Base-by-base conservation (phyloP, 2,329 filamentous ascomycete species). In the Beauveria asiatica region DNA sequence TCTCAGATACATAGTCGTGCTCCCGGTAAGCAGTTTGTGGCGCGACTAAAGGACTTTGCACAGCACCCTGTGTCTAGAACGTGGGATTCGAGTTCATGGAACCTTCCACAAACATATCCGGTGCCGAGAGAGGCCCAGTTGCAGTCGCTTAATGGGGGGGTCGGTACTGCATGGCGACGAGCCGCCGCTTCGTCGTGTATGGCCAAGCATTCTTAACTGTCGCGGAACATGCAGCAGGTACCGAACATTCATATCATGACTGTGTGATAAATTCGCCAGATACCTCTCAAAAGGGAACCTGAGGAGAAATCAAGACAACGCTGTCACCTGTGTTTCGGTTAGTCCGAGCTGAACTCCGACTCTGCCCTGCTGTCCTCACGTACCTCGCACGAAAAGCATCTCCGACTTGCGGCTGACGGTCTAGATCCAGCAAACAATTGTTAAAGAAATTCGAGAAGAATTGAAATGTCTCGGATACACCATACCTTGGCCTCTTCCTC, bases 371-470 rank as follows among this genome's bases (percentile, higher is more conserved):
- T n/a, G 11, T 44, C 6, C 9, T 50, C n/a, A 74, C 82, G 64
- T 77, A 93, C 92, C 93, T 89, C 94, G 82, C 61, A 99, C 93
- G 73, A 99, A 99, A 21, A 99, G 78, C 94, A 99, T 99, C 73
- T 97, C 94, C 48, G 92, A 95, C 74, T 97, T 95, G 76, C 96
- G 96, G 78, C 93, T 96, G 64, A 94, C 85, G 16, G 92, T 96
- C 89, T 96, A 30, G 21, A 49, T 44, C 3, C n/a, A 23, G 21
- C 17, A 30, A 16, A 52, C 11, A 9, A 16, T 13, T 3, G 11
- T 56, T 23, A 56, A 42, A 9, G 5, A 6, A 16, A 21, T 1
- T 7, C 21, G 11, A 16, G 17, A 8, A 23, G 4, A 2, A 16
- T 16, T 48, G 5, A 4, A 8, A 8, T 10, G 11, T 2, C 2